Evolutionary conservation across 176 grass and related monocot species (phyloP), one percentile per base, ranked within the genome.

Genomic region (Bromus sterilis): DNA sequence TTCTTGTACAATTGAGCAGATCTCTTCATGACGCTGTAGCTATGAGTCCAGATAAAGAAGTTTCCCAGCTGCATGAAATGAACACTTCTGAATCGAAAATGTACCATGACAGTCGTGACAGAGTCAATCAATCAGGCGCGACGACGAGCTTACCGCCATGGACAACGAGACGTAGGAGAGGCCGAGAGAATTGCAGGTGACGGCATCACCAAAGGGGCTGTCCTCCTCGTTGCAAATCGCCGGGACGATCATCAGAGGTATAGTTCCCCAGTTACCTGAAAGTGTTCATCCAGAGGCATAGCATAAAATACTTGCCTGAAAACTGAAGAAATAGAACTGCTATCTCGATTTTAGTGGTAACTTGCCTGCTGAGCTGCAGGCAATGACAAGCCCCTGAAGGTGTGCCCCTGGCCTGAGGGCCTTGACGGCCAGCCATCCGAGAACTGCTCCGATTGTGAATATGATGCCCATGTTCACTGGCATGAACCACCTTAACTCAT

Each of bases 131-230:
- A 1, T 53, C 18, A 9, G 48, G 48, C 48, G 25, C 12, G 16
- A 13, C 1, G 6, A 66, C 33, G 13, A 20, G 4, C 41, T 76
- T 86, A 95, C 84, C 69, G 82, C 93, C 84, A 90, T 76, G 5
- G 87, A 92, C 2, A 95, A 68, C 9, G 93, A 92, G 32, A 83
- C 84, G 8, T 92, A 90, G 66, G 89, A 92, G 42, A 94, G 74
- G 21, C 89, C 87, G 9, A 80, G 79, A 26, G 78, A 75, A 28
- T 85, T 87, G 74, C 89, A 94, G 20, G 55, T 80, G n/a, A 15
- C 49, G 16, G 60, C 16, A 24, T 85, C 42, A 15, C 87, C 81
- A 12, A 92, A 94, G 29, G 93, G 89, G 74, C 30, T 94, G 37
- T 57, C 81, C 3, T 81, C 84, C 73, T 94, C 73, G 6, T 35